phyloP scores from a whole-genome alignment of 2,329 filamentous ascomycete genomes.

The Trichoderma semiorbis region DNA sequence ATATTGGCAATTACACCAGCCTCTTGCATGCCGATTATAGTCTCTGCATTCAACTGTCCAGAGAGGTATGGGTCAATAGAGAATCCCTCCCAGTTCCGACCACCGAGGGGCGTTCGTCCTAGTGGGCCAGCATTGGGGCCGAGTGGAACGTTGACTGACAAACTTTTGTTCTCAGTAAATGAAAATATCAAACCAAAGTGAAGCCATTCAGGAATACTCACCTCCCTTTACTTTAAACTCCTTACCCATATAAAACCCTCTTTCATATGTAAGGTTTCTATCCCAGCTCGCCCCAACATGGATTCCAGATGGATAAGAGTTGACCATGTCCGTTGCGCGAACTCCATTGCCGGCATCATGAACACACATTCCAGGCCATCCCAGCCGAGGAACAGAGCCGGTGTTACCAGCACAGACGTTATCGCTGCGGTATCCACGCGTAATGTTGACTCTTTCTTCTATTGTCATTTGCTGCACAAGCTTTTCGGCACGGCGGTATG shows the following conservation, averaged over 20 bases:
- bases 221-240: slow-evolving; percentile 56
- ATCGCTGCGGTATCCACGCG: slow-evolving; percentile 50
- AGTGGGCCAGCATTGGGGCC: slow-evolving; percentile 69
- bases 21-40: slow-evolving; percentile 71
- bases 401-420: slow-evolving; percentile 49
- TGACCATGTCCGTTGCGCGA: slow-evolving; percentile 46
- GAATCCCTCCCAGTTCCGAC: slow-evolving; percentile 74
- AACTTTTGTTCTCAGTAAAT: neutral
- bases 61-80: slow-evolving; percentile 68
- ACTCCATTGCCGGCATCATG: slow-evolving; percentile 50
- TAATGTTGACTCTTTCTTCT: slow-evolving; percentile 59
- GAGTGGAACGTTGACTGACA: slow-evolving; percentile 60
- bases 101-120: slow-evolving; percentile 66
- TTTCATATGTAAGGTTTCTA: slow-evolving; percentile 47
- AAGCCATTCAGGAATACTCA: slow-evolving; percentile 21
- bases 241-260: slow-evolving; percentile 51
- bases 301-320: slow-evolving; percentile 45
- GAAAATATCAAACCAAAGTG: rapidly evolving
- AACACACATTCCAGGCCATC: slow-evolving; percentile 47
- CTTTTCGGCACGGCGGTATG: slow-evolving; percentile 54
- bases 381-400: slow-evolving; percentile 42
- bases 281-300: slow-evolving; percentile 54
- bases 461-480: slow-evolving; percentile 62
- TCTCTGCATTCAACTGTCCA: slow-evolving; percentile 67
- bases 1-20: slow-evolving; percentile 75